Conservation (phyloP, 306 rosid species). For the Hippophae rhamnoides region DNA sequence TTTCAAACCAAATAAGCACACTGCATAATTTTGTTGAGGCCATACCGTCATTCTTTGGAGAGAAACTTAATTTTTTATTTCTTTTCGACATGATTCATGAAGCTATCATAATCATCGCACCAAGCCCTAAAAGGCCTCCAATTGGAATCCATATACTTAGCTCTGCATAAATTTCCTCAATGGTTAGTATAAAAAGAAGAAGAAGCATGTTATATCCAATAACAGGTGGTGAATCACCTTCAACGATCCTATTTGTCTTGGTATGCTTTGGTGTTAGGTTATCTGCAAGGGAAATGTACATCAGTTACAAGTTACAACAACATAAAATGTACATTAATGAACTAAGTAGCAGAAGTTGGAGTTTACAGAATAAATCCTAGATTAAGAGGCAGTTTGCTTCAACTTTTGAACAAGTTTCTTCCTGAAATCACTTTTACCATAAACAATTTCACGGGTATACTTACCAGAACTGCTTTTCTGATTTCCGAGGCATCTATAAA, state of each 20-base stretch:
- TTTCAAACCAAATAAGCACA: neutral
- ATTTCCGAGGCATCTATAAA: conserved; percentile 29
- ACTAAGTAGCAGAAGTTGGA: too few species aligned
- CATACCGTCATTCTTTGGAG: conserved; percentile 20
- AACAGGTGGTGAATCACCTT: neutral
- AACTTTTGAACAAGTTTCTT: too few species aligned
- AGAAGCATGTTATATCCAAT: neutral
- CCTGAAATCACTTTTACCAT: too few species aligned
- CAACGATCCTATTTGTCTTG: neutral
- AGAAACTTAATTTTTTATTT: conserved; percentile 19
- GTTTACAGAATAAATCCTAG: too few species aligned
- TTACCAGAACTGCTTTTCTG: conserved; percentile 9
- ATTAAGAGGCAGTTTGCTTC: too few species aligned
- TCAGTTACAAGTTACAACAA: conserved; percentile 5
- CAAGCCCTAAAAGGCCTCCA: conserved; percentile 22
- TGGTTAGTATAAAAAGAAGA: conserved; percentile 3
- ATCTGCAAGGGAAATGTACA: conserved; percentile 9
- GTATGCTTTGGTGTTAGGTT: conserved; percentile 7
- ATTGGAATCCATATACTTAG: conserved; percentile 23
- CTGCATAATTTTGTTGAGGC: neutral
- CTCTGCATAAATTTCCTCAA: conserved; percentile 6
- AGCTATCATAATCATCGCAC: conserved; percentile 6
- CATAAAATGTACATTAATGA: neutral
- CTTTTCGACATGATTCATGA: conserved; percentile 14
- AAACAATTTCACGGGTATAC: neutral